These are phyloP conservation scores for Wickerhamomyces kurtzmanii DNA, from an alignment of 805 yeast genomes.

Conservation along the genomic window DNA sequence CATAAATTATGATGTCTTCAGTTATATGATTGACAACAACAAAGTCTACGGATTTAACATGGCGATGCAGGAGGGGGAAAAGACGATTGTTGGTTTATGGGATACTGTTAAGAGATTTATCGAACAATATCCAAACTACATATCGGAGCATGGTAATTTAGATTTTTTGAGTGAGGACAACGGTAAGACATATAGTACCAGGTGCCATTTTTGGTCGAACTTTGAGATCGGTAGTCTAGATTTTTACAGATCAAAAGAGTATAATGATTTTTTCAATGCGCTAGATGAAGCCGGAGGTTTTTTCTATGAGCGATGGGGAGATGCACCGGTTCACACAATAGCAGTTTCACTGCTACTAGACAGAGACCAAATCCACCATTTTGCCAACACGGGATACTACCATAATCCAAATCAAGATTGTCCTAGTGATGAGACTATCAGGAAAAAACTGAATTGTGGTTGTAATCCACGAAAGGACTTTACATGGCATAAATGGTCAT, in stretches of 20 bases:
- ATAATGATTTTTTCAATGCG: constrained; percentile 31
- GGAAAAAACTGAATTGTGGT: constrained; percentile 45
- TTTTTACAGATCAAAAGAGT: constrained; percentile 37
- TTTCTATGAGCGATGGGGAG: constrained; percentile 73
- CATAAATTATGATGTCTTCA: constrained; percentile 45
- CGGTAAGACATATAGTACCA: constrained; percentile 33
- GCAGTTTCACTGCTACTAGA: constrained; percentile 71
- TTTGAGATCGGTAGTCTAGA: constrained; percentile 47
- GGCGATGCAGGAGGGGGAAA: constrained; percentile 40
- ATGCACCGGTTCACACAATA: constrained; percentile 79
- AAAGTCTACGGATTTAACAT: constrained; percentile 42
- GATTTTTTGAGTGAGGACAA: constrained; percentile 37
- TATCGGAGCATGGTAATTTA: constrained; percentile 41
- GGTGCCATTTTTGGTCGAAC: constrained; percentile 60
- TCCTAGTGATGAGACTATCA: constrained; percentile 41
- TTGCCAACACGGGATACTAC: constrained; percentile 71
- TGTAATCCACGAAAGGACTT: constrained; percentile 51
- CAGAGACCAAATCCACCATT: constrained; percentile 58
- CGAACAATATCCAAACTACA: constrained; percentile 28
- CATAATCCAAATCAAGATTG: constrained; percentile 70
- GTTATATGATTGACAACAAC: constrained; percentile 27
- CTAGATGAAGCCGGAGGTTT: constrained; percentile 42
- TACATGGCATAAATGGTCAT: constrained; percentile 57
- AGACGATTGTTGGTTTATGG: constrained; percentile 46
- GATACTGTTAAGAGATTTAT: constrained; percentile 34